Evolutionary conservation across 495 filamentous ascomycete species (phyloP).

Genomic region (Paragyromitra xinjiangensis): DNA sequence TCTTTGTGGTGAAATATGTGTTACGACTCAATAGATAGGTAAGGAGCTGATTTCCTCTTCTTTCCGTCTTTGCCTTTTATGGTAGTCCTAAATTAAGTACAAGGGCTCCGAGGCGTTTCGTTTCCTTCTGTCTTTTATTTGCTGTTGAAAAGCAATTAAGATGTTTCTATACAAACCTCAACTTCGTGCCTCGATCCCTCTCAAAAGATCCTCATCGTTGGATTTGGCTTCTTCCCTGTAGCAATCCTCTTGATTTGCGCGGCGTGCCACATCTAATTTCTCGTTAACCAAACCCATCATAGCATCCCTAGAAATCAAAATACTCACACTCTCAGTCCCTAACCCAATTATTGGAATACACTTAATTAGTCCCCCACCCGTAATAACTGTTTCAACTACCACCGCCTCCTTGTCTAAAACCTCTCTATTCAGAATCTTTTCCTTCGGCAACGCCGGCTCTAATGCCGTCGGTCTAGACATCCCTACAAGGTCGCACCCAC

Average conservation of each 20-base stretch:
- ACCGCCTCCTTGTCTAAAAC: slow-evolving; percentile 62
- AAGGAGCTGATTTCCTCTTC: too few species aligned
- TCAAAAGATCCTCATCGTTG: slow-evolving; percentile 10
- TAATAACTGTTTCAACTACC: slow-evolving; percentile 10
- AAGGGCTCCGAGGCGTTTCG: too few species aligned
- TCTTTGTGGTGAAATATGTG: too few species aligned
- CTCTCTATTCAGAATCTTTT: slow-evolving; percentile 65
- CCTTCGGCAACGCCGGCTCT: slow-evolving; percentile 63
- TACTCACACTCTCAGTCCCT: slow-evolving; percentile 30
- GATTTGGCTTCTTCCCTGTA: slow-evolving; percentile 23
- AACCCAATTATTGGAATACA: slow-evolving; percentile 32
- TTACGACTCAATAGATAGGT: too few species aligned
- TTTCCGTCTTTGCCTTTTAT: too few species aligned
- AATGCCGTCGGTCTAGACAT: slow-evolving; percentile 66
- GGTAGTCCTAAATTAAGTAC: too few species aligned
- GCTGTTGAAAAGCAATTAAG: neutral
- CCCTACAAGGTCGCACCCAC: slow-evolving; percentile 69
- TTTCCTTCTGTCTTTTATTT: too few species aligned
- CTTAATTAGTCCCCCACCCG: neutral
- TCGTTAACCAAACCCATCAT: neutral
- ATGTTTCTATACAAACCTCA: neutral
- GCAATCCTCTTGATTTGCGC: slow-evolving; percentile 33
- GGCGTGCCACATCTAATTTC: slow-evolving; percentile 31
- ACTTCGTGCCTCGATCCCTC: neutral
- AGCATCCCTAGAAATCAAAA: neutral